Base-by-base conservation (phyloP, 495 filamentous ascomycete species). In the Lophiostoma macrostomum region DNA sequence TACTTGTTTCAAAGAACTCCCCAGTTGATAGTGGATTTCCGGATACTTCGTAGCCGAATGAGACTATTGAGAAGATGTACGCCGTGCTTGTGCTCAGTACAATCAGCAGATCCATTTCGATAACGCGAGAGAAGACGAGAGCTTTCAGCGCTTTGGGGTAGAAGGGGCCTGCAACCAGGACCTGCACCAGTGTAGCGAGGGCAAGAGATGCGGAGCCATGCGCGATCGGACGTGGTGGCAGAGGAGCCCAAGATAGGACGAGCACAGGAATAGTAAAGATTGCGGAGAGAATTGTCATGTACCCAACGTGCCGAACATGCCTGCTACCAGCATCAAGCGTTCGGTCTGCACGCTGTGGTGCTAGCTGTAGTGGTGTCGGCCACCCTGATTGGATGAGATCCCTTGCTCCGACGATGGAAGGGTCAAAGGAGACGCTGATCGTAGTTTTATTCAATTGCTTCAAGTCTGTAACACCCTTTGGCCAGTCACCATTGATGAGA, bases 71-170 rank as follows among this genome's bases (percentile, higher is more conserved):
- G 63, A 82, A 90, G 11, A 84, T 63, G 60, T 87, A 93, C 14
- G 88, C 86, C 0, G 81, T 77, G 51, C 76, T 82, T 0, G 83
- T 90, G 65, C 85, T 87, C 16, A 91, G 56, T 0, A 88, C 82
- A 50, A 91, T 78, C 1, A 93, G 67, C 8, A 90, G 66, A 56
- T 91, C 88, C 81, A 91, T 87, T 55, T 91, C 86, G 13, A 93
- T 76, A 4, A 85, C 69, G 13, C 71, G 56, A 0, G 80, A 80
- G 53, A 82, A 84, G 4, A 88, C 44, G 0, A 91, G 63, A 19
- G 73, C 70, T 59, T 82, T 84, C 7, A 88, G 58, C 0, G 86
- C 86, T 18, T 74, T 78, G 0, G 77, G 71, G 63, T 91, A 93
- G 70, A 90, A 90, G 1, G 78, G 76, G 3, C 80, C 78, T 5